Percentiles rank a stretch among this genome's conserved stretches.
Evolutionary conservation across 169 alveolate species (phyloP).

Genomic region (Plasmodium ovale): DNA sequence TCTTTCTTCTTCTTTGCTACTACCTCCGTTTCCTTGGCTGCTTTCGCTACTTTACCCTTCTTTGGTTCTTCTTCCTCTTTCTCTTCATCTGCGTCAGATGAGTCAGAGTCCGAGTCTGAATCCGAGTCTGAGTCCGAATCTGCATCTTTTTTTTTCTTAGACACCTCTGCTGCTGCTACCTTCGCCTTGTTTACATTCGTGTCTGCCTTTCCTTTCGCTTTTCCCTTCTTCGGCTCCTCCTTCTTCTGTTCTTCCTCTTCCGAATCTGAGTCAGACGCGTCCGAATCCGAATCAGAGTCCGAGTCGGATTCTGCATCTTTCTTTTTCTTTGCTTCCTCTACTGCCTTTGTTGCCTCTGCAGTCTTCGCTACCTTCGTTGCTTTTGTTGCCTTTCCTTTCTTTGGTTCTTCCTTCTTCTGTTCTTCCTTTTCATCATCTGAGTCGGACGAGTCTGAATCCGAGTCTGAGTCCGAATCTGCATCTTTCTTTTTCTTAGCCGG

Average conservation of each 20-base stretch:
- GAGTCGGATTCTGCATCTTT: no score
- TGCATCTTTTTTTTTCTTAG: not conserved
- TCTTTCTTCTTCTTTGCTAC: not conserved
- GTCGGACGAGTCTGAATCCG: no score
- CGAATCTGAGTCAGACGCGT: slow-evolving; percentile 5
- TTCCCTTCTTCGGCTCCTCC: no score
- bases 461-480: not conserved
- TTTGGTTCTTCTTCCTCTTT: not conserved
- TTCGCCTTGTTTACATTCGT: not conserved
- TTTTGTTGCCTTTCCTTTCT: no score
- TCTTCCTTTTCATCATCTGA: no score
- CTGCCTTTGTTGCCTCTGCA: no score
- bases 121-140: slow-evolving; percentile 14
- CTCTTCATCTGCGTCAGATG: not conserved
- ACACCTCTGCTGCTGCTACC: not conserved
- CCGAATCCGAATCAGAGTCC: slow-evolving; percentile 60
- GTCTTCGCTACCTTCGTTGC: no score
- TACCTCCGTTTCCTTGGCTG: not conserved
- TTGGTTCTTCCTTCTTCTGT: not conserved
- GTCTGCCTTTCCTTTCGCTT: not conserved
- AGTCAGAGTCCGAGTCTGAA: slow-evolving; percentile 6
- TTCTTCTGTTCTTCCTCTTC: slow-evolving; percentile 23
- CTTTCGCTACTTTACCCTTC: no score
- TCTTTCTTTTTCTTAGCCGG: not conserved
- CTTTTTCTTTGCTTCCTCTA: not conserved